These are phyloP conservation scores for Fagus crenata DNA, from an alignment of 306 rosid genomes.

Conservation along the genomic window DNA sequence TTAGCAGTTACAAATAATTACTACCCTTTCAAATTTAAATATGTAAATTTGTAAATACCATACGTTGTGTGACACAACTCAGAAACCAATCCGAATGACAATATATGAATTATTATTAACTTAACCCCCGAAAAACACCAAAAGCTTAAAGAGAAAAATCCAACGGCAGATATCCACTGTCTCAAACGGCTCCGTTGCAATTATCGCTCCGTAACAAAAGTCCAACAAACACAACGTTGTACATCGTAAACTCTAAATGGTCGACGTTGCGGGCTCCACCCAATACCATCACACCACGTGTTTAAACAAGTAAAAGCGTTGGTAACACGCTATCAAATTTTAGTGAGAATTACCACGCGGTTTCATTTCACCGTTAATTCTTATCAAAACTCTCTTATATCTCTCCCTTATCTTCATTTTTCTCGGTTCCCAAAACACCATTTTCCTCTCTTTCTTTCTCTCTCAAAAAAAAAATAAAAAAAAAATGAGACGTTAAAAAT, in stretches of 20 bases:
- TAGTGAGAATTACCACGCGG: constrained; percentile 40
- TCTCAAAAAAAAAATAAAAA: not conserved
- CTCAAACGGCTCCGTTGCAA: constrained; percentile 6
- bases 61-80: no score
- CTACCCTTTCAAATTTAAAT: no score
- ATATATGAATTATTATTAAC: no score
- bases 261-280: constrained; percentile 28
- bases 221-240: no score
- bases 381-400: not conserved
- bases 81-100: no score
- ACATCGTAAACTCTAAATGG: not conserved
- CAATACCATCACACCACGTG: constrained; percentile 37
- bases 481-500: constrained; percentile 5
- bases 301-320: constrained; percentile 13
- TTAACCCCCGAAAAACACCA: no score
- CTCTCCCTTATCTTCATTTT: not conserved
- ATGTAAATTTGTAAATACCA: no score
- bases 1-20: no score
- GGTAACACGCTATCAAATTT: constrained; percentile 39
- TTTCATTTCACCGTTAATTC: constrained; percentile 48
- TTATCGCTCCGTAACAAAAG: not conserved
- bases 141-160: no score
- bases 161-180: constrained; percentile 5
- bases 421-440: constrained; percentile 27
- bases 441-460: not conserved